Base-by-base conservation (phyloP, 768 basidiomycete genomes). In the Xerocomellus chrysenteron region DNA sequence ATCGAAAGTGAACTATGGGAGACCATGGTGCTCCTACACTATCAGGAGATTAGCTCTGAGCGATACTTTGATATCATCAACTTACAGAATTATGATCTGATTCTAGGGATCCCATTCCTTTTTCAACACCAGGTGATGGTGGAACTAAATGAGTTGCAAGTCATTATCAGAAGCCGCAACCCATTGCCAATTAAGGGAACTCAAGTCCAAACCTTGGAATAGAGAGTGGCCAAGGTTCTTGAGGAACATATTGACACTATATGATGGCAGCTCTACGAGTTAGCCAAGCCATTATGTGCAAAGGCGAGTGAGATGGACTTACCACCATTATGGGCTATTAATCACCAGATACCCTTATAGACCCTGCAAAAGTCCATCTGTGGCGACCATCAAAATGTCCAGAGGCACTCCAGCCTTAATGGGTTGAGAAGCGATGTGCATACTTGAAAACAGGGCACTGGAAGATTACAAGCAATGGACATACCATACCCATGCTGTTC, bases 91-190 rank as follows among this genome's bases (percentile, higher is more conserved):
- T 79, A 80, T 39, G 75, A 81, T n/a, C 3, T 74, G 1, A 74
- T 78, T 3, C 58, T 78, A 0, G 72, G 79, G 2, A 77, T 75
- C 0, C 77, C 74, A 1, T 79, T 72, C 47, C 39, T 78, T 17
- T 75, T 49, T 24, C 73, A 75, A 26, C 70, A 77, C 35, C 32
- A 64, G 10, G 62, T 75, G 1, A 55, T 49, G 1, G 10, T 74
- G 10, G 74, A 68, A 0, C 50, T 75, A 2, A 72, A 72, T 41
- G 62, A 63, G 28, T 0, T 28, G 57, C 28, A 7, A 28, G 28
- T 28, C 7, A 7, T 28, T 28, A 28, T 28, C 7, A 7, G 28
- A 28, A 28, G 28, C 7, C 28, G 7, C 7, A 7, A 28, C 28
- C 28, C 28, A 28, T 28, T 28, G 28, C 28, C 28, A 7, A 28